Percentiles rank a stretch among this genome's conserved stretches.
Evolutionary conservation across 257 asterid genomes (phyloP).

Genomic region (Solanum bukasovii): DNA sequence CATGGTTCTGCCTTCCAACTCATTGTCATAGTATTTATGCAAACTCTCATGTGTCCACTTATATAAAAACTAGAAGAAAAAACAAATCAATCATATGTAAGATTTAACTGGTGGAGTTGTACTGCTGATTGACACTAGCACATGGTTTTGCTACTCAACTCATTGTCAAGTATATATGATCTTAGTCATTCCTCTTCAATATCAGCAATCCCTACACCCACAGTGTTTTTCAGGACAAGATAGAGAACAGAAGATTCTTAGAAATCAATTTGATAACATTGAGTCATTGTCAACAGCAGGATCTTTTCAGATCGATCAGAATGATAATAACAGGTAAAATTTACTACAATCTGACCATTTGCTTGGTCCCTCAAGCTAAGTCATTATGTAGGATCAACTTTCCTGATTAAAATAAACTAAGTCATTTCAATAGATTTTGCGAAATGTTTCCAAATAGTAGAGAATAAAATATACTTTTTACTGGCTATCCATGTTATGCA

Average conservation of each 20-base stretch:
- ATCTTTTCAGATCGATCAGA: too few relatives aligned
- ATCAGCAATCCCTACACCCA: not conserved
- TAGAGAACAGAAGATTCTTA: not conserved
- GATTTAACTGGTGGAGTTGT: not conserved
- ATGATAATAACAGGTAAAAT: not conserved
- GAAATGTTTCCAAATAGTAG: not conserved
- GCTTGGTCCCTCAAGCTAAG: not conserved
- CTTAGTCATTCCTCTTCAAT: not conserved
- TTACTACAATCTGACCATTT: not conserved
- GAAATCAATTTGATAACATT: not conserved
- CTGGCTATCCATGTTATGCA: not conserved
- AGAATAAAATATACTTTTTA: not conserved
- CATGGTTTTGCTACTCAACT: not conserved
- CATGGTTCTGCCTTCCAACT: slow-evolving; percentile 3
- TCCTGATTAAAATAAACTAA: not conserved
- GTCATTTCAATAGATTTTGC: not conserved
- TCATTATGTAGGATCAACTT: not conserved
- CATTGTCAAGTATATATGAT: not conserved
- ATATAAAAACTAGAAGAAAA: not conserved
- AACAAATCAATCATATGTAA: not conserved
- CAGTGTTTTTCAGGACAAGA: not conserved
- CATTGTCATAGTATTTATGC: not conserved
- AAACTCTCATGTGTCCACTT: not conserved
- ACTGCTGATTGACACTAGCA: not conserved
- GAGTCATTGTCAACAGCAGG: not conserved